Conservation (phyloP, 192 early-diverging fungal species). For the Piromyces finnis region DNA sequence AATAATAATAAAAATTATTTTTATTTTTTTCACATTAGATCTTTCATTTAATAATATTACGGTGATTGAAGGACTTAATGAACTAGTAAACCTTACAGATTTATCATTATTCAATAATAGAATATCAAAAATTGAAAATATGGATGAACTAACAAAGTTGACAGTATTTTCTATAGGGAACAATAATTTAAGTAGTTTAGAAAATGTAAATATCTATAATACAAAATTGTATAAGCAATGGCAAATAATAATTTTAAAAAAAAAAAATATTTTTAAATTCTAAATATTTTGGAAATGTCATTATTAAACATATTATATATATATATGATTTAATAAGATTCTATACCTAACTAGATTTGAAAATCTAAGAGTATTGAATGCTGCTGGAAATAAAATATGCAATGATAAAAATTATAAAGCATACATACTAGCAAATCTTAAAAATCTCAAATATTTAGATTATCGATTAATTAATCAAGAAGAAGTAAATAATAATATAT, state of each 20-base stretch:
- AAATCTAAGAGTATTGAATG: conserved; percentile 29
- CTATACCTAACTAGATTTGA: conserved; percentile 30
- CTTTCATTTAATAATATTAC: conserved; percentile 48
- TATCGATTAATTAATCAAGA: conserved; percentile 37
- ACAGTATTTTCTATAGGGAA: conserved; percentile 40
- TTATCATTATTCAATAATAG: conserved; percentile 45
- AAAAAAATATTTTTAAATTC: too few relatives aligned
- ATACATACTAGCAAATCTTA: conserved; percentile 34
- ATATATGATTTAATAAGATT: too few relatives aligned
- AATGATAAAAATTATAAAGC: conserved; percentile 34
- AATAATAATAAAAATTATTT: too few relatives aligned
- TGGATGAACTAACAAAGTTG: conserved; percentile 37
- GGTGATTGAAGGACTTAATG: conserved; percentile 33
- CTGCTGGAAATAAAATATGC: conserved; percentile 27
- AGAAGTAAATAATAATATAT: conserved; percentile 7
- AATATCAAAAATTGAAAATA: conserved; percentile 27
- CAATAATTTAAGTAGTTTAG: conserved; percentile 23
- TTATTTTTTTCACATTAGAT: conserved; percentile 8
- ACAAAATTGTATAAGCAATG: too few relatives aligned
- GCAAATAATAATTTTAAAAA: too few relatives aligned
- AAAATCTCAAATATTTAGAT: conserved; percentile 35
- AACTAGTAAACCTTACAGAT: conserved; percentile 32
- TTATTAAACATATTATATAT: too few relatives aligned
- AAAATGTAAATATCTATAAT: conserved; percentile 17
- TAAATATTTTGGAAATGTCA: too few relatives aligned